Conservation (phyloP, 1,284 basidiomycete species). For the Ustilago sp. region DNA sequence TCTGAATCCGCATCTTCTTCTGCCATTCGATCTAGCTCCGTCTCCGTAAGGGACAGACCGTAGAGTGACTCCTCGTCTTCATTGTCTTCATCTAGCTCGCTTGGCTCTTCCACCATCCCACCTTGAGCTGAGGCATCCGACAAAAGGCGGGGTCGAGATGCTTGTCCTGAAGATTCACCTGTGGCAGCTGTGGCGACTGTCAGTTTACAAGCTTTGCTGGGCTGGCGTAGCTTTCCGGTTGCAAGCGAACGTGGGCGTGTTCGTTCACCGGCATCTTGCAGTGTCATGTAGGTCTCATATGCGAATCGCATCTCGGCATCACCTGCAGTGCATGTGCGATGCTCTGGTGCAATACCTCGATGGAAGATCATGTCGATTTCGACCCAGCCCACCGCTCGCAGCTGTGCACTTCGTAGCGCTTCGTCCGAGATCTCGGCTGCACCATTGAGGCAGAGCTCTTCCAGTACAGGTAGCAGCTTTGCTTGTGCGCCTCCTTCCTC, state of each 20-base stretch:
- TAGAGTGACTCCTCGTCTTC: constrained; percentile 37
- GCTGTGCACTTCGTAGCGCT: constrained; percentile 22
- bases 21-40: constrained; percentile 31
- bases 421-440: constrained; percentile 29
- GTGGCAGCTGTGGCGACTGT: constrained; percentile 2
- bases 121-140: constrained; percentile 20
- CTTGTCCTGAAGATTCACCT: constrained; percentile 3
- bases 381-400: constrained; percentile 52
- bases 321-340: constrained; percentile 49
- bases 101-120: constrained; percentile 12
- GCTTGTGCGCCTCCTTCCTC: constrained; percentile 9
- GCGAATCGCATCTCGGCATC: constrained; percentile 61
- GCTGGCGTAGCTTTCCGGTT: constrained; percentile 11
- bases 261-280: constrained; percentile 54
- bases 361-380: constrained; percentile 60
- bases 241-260: constrained; percentile 33
- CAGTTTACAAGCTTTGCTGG: constrained; percentile 9
- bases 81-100: constrained; percentile 34
- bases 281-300: constrained; percentile 54
- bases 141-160: constrained; percentile 9
- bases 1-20: constrained; percentile 39
- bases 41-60: constrained; percentile 38
- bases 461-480: constrained; percentile 49
- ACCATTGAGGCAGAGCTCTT: constrained; percentile 46
- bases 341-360: constrained; percentile 55